Evolutionary conservation across 1,139 yeast genomes (phyloP), one percentile per base, ranked within the genome.

Genomic region (Scheffersomyces segobiensis): DNA sequence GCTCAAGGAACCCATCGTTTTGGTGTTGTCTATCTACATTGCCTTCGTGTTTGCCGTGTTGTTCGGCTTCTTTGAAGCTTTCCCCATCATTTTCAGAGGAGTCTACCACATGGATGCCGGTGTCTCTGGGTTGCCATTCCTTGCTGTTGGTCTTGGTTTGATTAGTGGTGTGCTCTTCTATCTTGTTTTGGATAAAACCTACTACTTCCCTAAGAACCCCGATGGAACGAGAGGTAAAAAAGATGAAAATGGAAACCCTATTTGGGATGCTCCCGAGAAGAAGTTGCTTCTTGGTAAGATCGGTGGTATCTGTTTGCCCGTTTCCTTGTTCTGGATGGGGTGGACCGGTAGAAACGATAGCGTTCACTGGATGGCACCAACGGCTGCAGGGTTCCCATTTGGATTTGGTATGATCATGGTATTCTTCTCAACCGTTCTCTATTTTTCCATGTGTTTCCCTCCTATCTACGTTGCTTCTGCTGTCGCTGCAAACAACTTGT

Each of bases 341-440:
- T 90, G 96, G 96, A 82, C 93, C 3, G 84, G 91, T 6, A 82
- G 84, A 67, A 54, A 56, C 5, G 62, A 67, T 1, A 61, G 75
- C n/a, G 85, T 89, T 42, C 96, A 90, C 71, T 91, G 96, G 96
- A 86, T 89, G 77, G 89, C 86, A 18, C 93, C 96, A 14, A 79
- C 87, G 52, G 84, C 89, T 46, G 87, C 95, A 0, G 93, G 92
- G 62, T 81, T 86, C 49, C 88, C 93, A 49, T 89, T 89, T 68
- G 93, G 95, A 0, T 87, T 87, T 67, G 91, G 95, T 1, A 78
- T 88, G 61, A 83, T 89, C 61, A 77, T 89, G 67, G 84, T 91
- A 56, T 91, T 91, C 80, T 90, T 91, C 72, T 77, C 91, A 17
- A 85, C 87, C 51, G 80, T 91, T 68, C 81, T 87, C 59, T 91